Conservation (phyloP, 371 early-diverging fungal genomes). For the Thermomucor indicae-seudaticae region DNA sequence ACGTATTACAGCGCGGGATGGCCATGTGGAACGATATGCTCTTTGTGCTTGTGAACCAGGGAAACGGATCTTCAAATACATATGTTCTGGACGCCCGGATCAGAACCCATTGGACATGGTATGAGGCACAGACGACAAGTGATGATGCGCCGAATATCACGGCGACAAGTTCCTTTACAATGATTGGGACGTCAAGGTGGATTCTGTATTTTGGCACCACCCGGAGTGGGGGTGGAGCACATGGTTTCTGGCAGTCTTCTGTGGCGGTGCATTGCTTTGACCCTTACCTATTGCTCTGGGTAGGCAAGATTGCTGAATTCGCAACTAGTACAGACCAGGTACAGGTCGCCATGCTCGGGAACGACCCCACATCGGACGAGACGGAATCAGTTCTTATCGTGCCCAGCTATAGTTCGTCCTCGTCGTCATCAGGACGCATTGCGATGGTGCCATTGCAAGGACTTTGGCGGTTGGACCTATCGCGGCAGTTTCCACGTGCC, state of each 20-base stretch:
- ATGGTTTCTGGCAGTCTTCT: not conserved
- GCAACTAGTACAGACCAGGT: conserved; percentile 1
- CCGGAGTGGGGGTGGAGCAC: not conserved
- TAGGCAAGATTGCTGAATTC: conserved; percentile 4
- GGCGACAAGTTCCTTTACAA: not conserved
- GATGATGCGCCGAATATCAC: not conserved
- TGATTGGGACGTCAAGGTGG: conserved; percentile 10
- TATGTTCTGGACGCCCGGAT: conserved; percentile 7
- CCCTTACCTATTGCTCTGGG: conserved; percentile 5
- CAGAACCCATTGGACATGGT: conserved; percentile 5
- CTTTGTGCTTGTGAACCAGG: not conserved
- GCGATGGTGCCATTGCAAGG: not conserved
- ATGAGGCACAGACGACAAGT: not conserved
- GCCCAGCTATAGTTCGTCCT: not conserved
- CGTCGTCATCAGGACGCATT: not conserved
- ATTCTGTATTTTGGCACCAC: conserved; percentile 4
- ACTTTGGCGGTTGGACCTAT: conserved; percentile 4
- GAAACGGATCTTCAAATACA: not conserved
- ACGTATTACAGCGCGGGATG: not conserved
- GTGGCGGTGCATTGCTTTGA: conserved; percentile 13
- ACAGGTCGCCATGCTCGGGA: not conserved
- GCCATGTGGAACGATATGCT: conserved; percentile 11
- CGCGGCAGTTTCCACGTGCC: not conserved
- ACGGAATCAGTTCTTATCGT: conserved; percentile 1
- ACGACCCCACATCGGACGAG: not conserved